Conservation (phyloP, 768 basidiomycete genomes). For the Xanthoconium purpureum region DNA sequence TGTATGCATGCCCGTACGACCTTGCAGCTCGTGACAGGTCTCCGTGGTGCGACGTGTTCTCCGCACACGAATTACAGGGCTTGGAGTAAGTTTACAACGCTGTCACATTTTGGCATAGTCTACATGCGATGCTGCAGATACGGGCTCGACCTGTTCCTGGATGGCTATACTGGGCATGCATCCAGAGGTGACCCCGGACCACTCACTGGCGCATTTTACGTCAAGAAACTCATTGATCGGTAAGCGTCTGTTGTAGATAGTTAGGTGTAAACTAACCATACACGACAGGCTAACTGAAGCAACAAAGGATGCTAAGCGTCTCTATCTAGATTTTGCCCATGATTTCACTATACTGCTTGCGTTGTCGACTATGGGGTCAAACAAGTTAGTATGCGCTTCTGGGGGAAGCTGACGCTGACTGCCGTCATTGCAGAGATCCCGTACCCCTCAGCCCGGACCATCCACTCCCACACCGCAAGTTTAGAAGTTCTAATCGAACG, state of each 20-base stretch:
- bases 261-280: not conserved
- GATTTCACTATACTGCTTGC: conserved; percentile 37
- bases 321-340: conserved; percentile 43
- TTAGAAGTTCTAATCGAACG: conserved; percentile 36
- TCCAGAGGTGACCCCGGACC: conserved; percentile 29
- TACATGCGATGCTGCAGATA: conserved; percentile 23
- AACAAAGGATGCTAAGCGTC: conserved; percentile 26
- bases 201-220: conserved; percentile 36
- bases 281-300: conserved; percentile 31
- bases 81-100: conserved; percentile 33
- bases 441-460: conserved; percentile 26
- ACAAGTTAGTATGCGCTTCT: conserved; percentile 24
- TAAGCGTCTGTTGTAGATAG: conserved; percentile 8
- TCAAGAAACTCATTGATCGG: conserved; percentile 40
- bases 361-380: conserved; percentile 37
- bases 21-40: conserved; percentile 34
- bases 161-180: conserved; percentile 34
- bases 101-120: not conserved
- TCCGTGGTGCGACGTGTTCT: conserved; percentile 42
- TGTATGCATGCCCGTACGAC: conserved; percentile 43
- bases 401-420: not conserved
- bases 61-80: conserved; percentile 28
- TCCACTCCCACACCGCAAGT: conserved; percentile 32
- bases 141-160: conserved; percentile 36
- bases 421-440: conserved; percentile 26